Evolutionary conservation across 352 stramenopile species (phyloP).

Genomic region (Phytophthora syringae): DNA sequence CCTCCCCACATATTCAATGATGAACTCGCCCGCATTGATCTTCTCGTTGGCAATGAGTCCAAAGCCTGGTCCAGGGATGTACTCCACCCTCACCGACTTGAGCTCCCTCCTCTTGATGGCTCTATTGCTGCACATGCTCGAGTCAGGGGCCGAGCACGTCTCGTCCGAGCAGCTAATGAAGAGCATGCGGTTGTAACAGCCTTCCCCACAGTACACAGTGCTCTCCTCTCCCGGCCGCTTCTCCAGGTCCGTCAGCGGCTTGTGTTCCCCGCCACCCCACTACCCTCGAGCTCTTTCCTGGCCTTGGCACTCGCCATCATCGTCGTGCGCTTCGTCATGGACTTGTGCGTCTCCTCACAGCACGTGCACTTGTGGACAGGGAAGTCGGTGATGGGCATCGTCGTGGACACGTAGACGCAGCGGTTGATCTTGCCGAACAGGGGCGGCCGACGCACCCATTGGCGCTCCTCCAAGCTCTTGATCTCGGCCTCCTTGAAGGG

Average conservation of each 20-base stretch:
- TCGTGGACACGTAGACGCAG: conserved; percentile 78
- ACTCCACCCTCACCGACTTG: conserved; percentile 74
- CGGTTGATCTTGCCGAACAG: conserved; percentile 72
- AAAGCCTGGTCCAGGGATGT: conserved; percentile 89
- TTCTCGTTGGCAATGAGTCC: conserved; percentile 84
- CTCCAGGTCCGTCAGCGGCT: conserved; percentile 22
- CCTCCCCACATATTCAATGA: conserved; percentile 96
- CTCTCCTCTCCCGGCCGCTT: conserved; percentile 14
- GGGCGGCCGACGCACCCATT: conserved; percentile 54
- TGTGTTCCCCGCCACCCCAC: not conserved
- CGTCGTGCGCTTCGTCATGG: conserved; percentile 59
- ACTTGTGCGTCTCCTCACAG: conserved; percentile 55
- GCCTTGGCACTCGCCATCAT: conserved; percentile 55
- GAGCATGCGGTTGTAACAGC: conserved; percentile 85
- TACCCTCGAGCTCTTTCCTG: conserved; percentile 25
- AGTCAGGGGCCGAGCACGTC: conserved; percentile 77
- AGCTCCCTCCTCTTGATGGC: conserved; percentile 71
- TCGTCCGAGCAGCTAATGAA: conserved; percentile 84
- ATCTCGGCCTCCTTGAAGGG: conserved; percentile 46
- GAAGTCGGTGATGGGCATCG: conserved; percentile 55
- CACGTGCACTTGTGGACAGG: conserved; percentile 84
- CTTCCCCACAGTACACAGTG: conserved; percentile 62
- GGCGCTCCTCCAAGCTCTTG: conserved; percentile 51
- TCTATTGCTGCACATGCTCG: conserved; percentile 74
- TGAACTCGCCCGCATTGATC: conserved; percentile 84